These are phyloP conservation scores for Cadophora sp. DNA, from an alignment of 2,329 filamentous ascomycete species.

Conservation along the genomic window DNA sequence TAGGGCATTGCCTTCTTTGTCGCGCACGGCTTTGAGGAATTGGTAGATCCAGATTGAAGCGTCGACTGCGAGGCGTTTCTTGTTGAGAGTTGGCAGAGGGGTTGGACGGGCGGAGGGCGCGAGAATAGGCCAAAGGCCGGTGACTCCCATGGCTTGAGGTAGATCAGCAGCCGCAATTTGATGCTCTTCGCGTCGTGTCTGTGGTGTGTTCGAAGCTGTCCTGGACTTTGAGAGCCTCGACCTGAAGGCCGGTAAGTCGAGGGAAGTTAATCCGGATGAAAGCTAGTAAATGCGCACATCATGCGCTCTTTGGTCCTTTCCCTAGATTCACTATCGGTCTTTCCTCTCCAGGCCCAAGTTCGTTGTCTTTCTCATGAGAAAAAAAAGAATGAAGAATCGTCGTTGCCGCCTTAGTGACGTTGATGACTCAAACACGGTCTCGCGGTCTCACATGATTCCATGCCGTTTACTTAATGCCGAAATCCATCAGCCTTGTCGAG, in stretches of 20 bases:
- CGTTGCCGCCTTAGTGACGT: constrained; percentile 16
- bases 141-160: constrained; percentile 81
- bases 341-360: neutral
- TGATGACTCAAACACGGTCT: constrained; percentile 24
- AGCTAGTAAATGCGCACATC: constrained; percentile 24
- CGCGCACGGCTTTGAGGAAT: constrained; percentile 96
- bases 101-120: constrained; percentile 95
- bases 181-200: neutral
- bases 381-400: neutral
- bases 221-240: neutral
- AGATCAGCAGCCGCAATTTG: neutral
- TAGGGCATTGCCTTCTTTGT: constrained; percentile 96
- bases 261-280: constrained; percentile 11
- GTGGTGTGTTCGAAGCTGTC: neutral
- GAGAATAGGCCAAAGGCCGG: constrained; percentile 94
- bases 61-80: constrained; percentile 94
- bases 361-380: neutral
- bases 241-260: constrained; percentile 19
- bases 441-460: constrained; percentile 6
- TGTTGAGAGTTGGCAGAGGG: constrained; percentile 94
- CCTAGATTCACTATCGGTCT: neutral
- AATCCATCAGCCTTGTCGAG: neutral
- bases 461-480: neutral
- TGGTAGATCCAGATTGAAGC: constrained; percentile 99
- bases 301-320: neutral